These are phyloP conservation scores for Leonotis leonurus DNA, from an alignment of 257 asterid species.

Conservation along the genomic window DNA sequence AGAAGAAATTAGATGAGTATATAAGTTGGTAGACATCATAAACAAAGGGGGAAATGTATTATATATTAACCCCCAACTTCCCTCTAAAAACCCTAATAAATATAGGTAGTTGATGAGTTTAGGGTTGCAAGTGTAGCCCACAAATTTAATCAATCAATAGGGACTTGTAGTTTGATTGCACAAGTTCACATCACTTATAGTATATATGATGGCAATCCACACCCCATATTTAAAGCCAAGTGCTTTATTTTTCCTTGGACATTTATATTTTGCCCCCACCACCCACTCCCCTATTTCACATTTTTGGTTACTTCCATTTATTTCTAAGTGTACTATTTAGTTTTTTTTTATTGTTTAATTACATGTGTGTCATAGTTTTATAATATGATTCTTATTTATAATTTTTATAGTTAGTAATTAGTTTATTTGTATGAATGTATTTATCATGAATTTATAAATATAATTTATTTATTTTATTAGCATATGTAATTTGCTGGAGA, in stretches of 20 bases:
- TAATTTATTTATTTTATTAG: too few species aligned
- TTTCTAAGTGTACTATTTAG: too few species aligned
- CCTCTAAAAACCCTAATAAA: conserved; percentile 14
- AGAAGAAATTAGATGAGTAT: neutral
- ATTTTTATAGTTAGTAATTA: too few species aligned
- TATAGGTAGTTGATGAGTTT: conserved; percentile 44
- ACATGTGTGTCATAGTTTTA: too few species aligned
- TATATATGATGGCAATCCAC: neutral
- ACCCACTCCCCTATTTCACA: neutral
- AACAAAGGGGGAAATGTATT: neutral
- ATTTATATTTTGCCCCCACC: conserved; percentile 8
- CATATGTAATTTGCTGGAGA: too few species aligned
- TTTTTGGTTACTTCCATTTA: too few species aligned
- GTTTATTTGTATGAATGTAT: too few species aligned
- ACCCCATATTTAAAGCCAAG: conserved; percentile 10
- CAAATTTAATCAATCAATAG: conserved; percentile 16
- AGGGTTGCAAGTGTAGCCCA: conserved; percentile 18
- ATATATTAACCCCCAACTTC: conserved; percentile 16
- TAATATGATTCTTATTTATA: too few species aligned
- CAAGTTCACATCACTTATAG: conserved; percentile 18
- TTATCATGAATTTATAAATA: too few species aligned
- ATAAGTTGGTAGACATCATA: neutral
- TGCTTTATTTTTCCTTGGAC: neutral
- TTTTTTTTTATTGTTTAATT: too few species aligned
- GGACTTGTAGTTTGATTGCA: neutral